Conservation (phyloP, 169 alveolate species). For the Cryptosporidium sp. region DNA sequence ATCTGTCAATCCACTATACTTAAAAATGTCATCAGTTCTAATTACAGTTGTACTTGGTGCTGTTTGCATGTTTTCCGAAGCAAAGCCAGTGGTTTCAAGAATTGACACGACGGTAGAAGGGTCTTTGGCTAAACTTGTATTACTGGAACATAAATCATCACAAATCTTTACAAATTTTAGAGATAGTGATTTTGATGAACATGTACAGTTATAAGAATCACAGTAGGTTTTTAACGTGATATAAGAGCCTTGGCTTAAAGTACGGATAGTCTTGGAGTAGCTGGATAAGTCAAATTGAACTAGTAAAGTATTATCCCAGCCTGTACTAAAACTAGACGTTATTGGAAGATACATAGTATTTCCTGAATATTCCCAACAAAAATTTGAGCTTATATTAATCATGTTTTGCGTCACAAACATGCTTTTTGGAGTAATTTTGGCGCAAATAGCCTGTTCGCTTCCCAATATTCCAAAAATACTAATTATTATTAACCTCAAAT, state of each 20-base stretch:
- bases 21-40: neutral
- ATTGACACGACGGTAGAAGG: neutral
- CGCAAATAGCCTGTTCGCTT: neutral
- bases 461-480: neutral
- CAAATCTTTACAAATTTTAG: conserved; percentile 6
- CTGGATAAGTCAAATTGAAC: conserved; percentile 29
- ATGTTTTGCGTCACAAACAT: conserved; percentile 42
- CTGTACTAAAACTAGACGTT: neutral
- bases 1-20: neutral
- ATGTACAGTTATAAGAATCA: conserved; percentile 27
- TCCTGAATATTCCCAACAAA: conserved; percentile 67
- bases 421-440: conserved; percentile 32
- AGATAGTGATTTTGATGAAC: neutral
- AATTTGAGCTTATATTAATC: conserved; percentile 30
- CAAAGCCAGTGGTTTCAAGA: neutral
- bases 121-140: conserved; percentile 12
- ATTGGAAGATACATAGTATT: conserved; percentile 23
- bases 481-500: neutral
- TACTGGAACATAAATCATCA: conserved; percentile 25
- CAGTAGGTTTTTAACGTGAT: conserved; percentile 26
- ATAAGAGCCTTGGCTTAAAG: neutral
- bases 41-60: conserved; percentile 4
- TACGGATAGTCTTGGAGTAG: neutral
- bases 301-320: conserved; percentile 39
- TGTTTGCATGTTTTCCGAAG: conserved; percentile 34